Conservation (phyloP, 2,329 filamentous ascomycete species). For the Pseudogymnoascus sp. region DNA sequence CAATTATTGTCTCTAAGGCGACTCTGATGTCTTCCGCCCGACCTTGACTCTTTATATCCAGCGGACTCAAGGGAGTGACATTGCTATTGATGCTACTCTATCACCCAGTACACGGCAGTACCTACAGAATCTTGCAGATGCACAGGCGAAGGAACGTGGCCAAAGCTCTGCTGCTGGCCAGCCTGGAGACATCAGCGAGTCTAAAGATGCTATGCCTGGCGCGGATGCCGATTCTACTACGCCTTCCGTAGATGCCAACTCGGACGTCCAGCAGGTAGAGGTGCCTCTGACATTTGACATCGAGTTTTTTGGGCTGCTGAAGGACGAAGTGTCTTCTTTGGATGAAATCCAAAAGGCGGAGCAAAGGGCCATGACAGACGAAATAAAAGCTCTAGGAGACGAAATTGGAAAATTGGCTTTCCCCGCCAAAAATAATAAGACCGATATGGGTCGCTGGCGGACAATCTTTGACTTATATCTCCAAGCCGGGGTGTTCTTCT, state of each 20-base stretch:
- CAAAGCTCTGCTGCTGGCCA: not conserved
- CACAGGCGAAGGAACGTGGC: not conserved
- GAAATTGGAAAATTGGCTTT: constrained; percentile 56
- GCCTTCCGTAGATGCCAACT: not conserved
- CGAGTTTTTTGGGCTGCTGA: constrained; percentile 71
- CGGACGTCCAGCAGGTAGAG: constrained; percentile 45
- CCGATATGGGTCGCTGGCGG: constrained; percentile 67
- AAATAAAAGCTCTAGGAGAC: constrained; percentile 56
- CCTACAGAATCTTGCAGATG: constrained; percentile 38
- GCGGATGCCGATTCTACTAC: not conserved
- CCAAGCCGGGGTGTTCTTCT: constrained; percentile 74
- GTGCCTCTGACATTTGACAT: constrained; percentile 68
- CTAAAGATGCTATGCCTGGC: not conserved
- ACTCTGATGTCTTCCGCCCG: constrained; percentile 47
- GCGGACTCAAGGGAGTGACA: constrained; percentile 46
- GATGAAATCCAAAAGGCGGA: constrained; percentile 57
- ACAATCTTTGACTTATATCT: constrained; percentile 75
- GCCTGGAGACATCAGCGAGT: not conserved
- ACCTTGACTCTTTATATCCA: constrained; percentile 63
- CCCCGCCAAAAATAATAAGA: constrained; percentile 52
- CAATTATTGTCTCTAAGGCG: constrained; percentile 20
- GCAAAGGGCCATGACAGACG: constrained; percentile 49
- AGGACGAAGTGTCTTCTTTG: constrained; percentile 60
- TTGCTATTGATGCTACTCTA: constrained; percentile 59
- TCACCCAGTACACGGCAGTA: constrained; percentile 48